These are phyloP conservation scores for Yamadazyma atmosphaerica DNA, from an alignment of 1,139 yeast species.

Conservation along the genomic window DNA sequence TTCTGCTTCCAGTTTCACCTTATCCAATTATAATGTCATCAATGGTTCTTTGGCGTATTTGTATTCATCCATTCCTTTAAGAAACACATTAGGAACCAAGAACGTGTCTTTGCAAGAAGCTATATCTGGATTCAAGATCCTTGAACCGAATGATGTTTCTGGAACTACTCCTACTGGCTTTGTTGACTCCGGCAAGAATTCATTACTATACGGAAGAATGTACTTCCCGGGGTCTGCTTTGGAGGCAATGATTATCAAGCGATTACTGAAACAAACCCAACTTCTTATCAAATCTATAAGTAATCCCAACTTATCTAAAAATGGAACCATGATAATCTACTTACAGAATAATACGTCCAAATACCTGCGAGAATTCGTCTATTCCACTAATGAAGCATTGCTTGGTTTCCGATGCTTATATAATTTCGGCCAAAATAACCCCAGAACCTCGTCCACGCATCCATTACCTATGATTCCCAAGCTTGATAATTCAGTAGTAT, in stretches of 20 bases:
- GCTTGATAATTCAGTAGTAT: constrained; percentile 51
- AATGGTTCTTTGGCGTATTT: constrained; percentile 85
- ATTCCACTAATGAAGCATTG: constrained; percentile 88
- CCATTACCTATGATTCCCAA: constrained; percentile 32
- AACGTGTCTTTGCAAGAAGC: constrained; percentile 66
- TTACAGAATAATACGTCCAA: constrained; percentile 68
- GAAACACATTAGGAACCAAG: constrained; percentile 51
- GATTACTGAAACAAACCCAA: constrained; percentile 62
- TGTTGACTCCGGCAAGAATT: constrained; percentile 13
- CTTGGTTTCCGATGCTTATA: constrained; percentile 80
- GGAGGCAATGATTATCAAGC: constrained; percentile 83
- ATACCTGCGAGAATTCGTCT: constrained; percentile 73
- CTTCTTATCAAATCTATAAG: constrained; percentile 73
- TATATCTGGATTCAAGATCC: constrained; percentile 71
- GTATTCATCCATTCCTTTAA: constrained; percentile 64
- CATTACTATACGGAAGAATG: constrained; percentile 72
- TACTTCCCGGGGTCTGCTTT: constrained; percentile 84
- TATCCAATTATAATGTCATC: constrained; percentile 66
- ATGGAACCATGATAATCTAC: constrained; percentile 65
- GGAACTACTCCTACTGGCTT: neutral
- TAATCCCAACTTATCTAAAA: constrained; percentile 58
- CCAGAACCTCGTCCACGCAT: constrained; percentile 1
- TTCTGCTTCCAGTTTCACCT: constrained; percentile 74
- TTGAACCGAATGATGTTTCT: constrained; percentile 40
- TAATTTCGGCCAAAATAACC: constrained; percentile 52